phyloP scores from a whole-genome alignment of 495 filamentous ascomycete species.

The Melanomma pulvis-pyrius region DNA sequence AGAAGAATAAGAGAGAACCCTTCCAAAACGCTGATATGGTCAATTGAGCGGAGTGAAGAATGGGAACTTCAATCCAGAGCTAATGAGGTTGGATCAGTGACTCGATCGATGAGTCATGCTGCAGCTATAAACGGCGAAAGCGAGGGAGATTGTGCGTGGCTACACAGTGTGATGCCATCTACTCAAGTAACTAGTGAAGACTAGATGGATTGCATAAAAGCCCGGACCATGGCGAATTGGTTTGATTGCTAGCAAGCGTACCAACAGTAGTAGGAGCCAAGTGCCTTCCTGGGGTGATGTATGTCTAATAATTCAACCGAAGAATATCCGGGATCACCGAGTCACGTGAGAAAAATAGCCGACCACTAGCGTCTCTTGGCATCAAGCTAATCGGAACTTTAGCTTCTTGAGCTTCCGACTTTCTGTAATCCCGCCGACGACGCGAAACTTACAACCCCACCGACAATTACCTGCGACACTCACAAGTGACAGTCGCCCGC shows the following conservation, averaged over 20 bases:
- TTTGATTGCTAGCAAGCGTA: background rate
- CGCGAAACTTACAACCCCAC: background rate
- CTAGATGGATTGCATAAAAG: background rate
- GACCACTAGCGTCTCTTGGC: background rate
- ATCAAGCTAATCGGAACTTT: background rate
- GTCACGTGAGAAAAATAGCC: background rate
- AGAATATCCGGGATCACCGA: too few species aligned
- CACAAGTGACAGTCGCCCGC: background rate
- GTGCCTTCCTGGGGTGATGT: too few species aligned
- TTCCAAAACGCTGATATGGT: too few species aligned
- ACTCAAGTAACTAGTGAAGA: background rate
- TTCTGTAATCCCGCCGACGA: background rate
- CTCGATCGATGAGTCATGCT: background rate
- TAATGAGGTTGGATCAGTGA: too few species aligned
- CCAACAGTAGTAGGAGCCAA: background rate
- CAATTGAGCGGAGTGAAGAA: too few species aligned
- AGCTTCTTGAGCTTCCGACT: conserved; percentile 11
- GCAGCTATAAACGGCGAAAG: background rate
- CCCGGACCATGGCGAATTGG: background rate
- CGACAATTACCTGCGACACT: conserved; percentile 3
- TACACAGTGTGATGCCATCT: background rate
- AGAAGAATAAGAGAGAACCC: too few species aligned
- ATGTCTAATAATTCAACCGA: too few species aligned
- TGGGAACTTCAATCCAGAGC: too few species aligned
- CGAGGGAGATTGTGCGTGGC: background rate